Percentiles rank a stretch among this genome's conserved stretches.
Conservation (phyloP, 495 filamentous ascomycete species). For the Penicillium cosmopolitanum region DNA sequence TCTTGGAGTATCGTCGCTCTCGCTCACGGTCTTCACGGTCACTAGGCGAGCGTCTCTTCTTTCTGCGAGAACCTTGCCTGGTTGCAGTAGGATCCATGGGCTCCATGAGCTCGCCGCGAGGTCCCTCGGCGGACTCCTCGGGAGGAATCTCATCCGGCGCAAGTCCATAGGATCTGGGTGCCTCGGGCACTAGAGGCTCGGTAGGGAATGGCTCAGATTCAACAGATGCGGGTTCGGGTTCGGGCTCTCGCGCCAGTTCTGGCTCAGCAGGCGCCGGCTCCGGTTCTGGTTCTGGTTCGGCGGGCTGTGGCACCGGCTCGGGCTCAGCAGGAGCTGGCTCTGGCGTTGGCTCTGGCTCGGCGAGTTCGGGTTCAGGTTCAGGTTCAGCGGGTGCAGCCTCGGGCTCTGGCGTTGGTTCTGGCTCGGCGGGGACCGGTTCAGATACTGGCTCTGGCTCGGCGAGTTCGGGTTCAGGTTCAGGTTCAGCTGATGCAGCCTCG, state of each 20-base stretch:
- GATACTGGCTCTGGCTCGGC: background rate
- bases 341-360: constrained; percentile 8
- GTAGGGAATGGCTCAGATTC: constrained; percentile 1
- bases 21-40: constrained; percentile 26
- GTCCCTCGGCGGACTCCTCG: constrained; percentile 18
- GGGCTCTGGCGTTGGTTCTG: background rate
- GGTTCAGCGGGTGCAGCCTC: constrained; percentile 7
- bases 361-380: constrained; percentile 12
- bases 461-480: constrained; percentile 1
- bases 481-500: constrained; percentile 5
- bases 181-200: constrained; percentile 9
- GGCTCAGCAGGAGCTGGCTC: constrained; percentile 9
- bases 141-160: constrained; percentile 14
- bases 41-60: constrained; percentile 34
- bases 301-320: background rate
- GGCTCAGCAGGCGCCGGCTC: background rate
- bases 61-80: constrained; percentile 28
- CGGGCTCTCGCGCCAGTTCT: background rate
- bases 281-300: constrained; percentile 3
- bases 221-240: background rate
- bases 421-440: constrained; percentile 6
- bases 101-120: constrained; percentile 18
- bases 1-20: constrained; percentile 42
- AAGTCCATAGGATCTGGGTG: constrained; percentile 17
- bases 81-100: constrained; percentile 19